Base-by-base conservation (phyloP, 1,284 basidiomycete species). In the Trametes pubescens region DNA sequence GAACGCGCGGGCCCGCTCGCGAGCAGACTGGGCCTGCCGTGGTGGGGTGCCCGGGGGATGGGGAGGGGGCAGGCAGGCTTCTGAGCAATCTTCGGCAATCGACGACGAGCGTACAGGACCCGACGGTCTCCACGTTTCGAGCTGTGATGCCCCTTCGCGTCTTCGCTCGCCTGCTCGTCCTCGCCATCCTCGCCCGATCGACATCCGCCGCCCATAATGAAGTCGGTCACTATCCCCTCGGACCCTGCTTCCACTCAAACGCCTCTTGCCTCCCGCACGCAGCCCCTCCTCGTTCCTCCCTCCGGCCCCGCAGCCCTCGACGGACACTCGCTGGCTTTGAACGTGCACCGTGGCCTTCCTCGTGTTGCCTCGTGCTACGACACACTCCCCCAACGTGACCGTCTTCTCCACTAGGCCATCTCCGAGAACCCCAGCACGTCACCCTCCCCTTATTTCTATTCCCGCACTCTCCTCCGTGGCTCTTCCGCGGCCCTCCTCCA, bases 111-210 rank as follows among this genome's bases (percentile, higher is more conserved):
- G 8, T 48, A 57, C 56, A 49, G 63, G 58, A 52, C 52, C 63
- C 63, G 59, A 38, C 63, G 35, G 54, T 65, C 47, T 57, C 60
- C 64, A 65, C 64, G 64, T 62, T 65, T 65, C 64, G 53, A 9
- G 18, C 57, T 1, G 29, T 59, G 38, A 46, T 46, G 34, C 9
- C n/a, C 1, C 29, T 34, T n/a, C 29, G 4, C 24, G 21, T 18
- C 49, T 26, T 47, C 32, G 13, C 51, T 8, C n/a, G 16, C 43
- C 43, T 26, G 14, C 22, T 16, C 37, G 22, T 43, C 13, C 29
- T 22, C 26, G 2, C 26, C 40, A 21, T 37, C 43, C 18, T 32
- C 37, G 57, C 40, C 38, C 40, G 32, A 26, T 32, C 43, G 40
- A 16, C 22, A 18, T 10, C 21, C 54, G n/a, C 47, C 18, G 9